phyloP scores from a whole-genome alignment of 768 basidiomycete species.

The Boletus rex-veris region DNA sequence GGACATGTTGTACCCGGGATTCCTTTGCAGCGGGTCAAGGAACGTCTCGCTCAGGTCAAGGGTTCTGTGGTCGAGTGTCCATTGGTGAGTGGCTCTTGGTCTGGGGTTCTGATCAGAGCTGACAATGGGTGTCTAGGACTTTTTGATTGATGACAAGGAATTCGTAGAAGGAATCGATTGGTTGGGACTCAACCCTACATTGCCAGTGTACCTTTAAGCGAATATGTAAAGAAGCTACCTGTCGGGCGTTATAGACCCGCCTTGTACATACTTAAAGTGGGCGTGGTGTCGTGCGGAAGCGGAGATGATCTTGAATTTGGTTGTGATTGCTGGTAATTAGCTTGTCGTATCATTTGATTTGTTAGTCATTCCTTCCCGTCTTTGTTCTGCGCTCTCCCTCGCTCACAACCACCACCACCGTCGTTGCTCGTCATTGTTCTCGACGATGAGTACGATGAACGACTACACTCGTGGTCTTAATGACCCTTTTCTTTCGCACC shows the following conservation, averaged over 20 bases:
- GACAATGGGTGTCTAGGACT: conserved; percentile 50
- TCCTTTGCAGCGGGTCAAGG: conserved; percentile 68
- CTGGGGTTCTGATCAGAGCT: conserved; percentile 1
- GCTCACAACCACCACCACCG: conserved; percentile 7
- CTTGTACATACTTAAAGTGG: background rate
- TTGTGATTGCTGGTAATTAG: conserved; percentile 1
- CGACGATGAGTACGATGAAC: conserved; percentile 35
- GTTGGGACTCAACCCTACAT: conserved; percentile 68
- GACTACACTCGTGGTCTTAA: conserved; percentile 20
- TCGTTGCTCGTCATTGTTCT: conserved; percentile 10
- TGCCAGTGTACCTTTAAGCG: conserved; percentile 65
- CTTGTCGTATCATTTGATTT: conserved; percentile 1
- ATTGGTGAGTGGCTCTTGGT: conserved; percentile 43
- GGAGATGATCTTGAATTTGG: conserved; percentile 20
- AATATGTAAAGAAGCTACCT: conserved; percentile 3
- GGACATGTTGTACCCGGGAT: conserved; percentile 78
- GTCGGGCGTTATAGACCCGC: background rate
- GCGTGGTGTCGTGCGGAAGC: background rate
- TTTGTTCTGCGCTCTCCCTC: background rate
- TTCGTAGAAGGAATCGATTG: conserved; percentile 71
- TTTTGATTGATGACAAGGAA: conserved; percentile 76
- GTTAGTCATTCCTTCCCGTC: background rate
- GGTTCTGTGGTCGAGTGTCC: conserved; percentile 77
- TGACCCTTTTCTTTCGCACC: conserved; percentile 49
- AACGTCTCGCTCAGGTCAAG: conserved; percentile 62